Evolutionary conservation across 2,329 filamentous ascomycete species (phyloP), one percentile per base, ranked within the genome.

Genomic region (Pseudocercospora macadamiae): DNA sequence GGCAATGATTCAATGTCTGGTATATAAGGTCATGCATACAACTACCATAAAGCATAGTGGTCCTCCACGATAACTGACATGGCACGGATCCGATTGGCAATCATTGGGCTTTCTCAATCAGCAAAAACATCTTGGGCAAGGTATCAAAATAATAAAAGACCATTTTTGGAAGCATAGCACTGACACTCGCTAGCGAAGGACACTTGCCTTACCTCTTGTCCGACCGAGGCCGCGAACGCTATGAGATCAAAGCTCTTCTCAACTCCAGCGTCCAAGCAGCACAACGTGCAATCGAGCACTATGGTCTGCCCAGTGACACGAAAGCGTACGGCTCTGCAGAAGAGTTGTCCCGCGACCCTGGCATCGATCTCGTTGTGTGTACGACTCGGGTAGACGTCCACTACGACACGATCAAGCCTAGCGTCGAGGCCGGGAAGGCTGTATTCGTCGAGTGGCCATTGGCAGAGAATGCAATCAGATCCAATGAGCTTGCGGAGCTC

Each of bases 201-300:
- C 86, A 88, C 65, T 78, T 88, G 0, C 83, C 86, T 0, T 87
- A 86, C 67, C 80, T 88, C 2, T 82, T 82, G 0, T 70, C 77
- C 0, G 77, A 79, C 6, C 75, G 74, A 14, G 66, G 67, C 2
- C 70, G 70, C 1, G 52, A 71, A 2, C 69, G 74, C 4, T 83
- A 82, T 67, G 70, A 77, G 26, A 77, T 83, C 58, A 75, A 76
- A n/a, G 81, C 80, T 6, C 71, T 83, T 1, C 76, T 78, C 63
- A 83, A 83, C 68, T 79, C 77, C 16, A 77, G 72, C 9, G 68
- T 76, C 34, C 72, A 75, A 5, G 76, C 76, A 1, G 79, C 80
- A 0, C 62, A 73, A 45, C 72, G 67, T 14, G 77, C 81, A 3
- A 78, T 82, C 45, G 62, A 73, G 34, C 51, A 60, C 3, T 78